These are phyloP conservation scores for Dactylonectria estremocensis DNA, from an alignment of 2,329 filamentous ascomycete species.

Conservation along the genomic window DNA sequence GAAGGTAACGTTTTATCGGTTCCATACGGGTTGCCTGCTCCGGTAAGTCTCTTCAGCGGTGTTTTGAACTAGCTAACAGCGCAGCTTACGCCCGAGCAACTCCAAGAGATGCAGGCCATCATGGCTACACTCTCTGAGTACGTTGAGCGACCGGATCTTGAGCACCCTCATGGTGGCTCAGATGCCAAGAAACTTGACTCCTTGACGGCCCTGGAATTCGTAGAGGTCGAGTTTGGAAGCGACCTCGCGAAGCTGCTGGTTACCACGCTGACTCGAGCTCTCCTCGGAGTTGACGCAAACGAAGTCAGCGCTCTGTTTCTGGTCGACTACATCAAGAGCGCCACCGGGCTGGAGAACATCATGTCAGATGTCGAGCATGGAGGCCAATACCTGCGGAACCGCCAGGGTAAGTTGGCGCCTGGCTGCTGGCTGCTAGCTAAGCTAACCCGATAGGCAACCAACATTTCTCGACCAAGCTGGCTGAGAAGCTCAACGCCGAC, in stretches of 20 bases:
- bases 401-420: constrained; percentile 39
- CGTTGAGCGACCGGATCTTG: neutral
- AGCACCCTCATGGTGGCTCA: neutral
- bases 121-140: neutral
- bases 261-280: neutral
- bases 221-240: neutral
- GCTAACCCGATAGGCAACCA: constrained; percentile 8
- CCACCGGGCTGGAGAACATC: constrained; percentile 39
- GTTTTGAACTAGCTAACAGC: neutral
- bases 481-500: neutral
- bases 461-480: constrained; percentile 4
- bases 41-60: too few species aligned
- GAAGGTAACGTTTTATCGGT: neutral
- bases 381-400: constrained; percentile 44
- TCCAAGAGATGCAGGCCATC: neutral
- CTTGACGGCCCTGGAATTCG: neutral
- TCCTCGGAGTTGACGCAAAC: constrained; percentile 40
- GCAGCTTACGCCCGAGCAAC: neutral
- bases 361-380: constrained; percentile 39
- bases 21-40: neutral
- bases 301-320: constrained; percentile 34
- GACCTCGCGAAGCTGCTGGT: neutral
- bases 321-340: constrained; percentile 40
- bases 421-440: too few species aligned
- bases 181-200: constrained; percentile 3